phyloP scores from a whole-genome alignment of 202 grass and related monocot genomes.

The Eragrostis tef region DNA sequence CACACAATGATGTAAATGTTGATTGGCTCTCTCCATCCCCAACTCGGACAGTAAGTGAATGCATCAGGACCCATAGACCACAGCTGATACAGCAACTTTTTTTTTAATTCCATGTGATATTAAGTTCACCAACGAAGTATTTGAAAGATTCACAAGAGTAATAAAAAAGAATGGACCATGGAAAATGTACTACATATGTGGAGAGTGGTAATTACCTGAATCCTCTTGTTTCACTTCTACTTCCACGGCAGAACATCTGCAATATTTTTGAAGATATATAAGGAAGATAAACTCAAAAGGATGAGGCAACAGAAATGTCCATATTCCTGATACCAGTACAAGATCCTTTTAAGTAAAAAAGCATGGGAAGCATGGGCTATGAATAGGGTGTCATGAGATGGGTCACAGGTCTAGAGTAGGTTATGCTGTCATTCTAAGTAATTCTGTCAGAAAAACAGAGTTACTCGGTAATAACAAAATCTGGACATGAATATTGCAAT shows the following conservation, averaged over 20 bases:
- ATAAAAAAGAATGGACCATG: constrained; percentile 6
- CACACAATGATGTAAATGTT: constrained; percentile 80
- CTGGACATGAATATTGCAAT: constrained; percentile 13
- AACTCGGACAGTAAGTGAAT: constrained; percentile 78
- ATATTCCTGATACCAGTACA: not conserved
- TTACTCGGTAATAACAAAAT: not conserved
- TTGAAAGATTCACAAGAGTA: constrained; percentile 16
- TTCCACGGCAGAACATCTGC: constrained; percentile 96
- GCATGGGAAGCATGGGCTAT: not conserved
- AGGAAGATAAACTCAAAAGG: constrained; percentile 24
- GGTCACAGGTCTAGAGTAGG: not conserved
- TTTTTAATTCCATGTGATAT: constrained; percentile 32
- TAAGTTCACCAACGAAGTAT: constrained; percentile 21
- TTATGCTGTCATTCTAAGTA: not conserved
- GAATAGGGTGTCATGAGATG: constrained; percentile 13
- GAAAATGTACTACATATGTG: constrained; percentile 19
- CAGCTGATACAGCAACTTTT: constrained; percentile 59
- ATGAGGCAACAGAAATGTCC: not conserved
- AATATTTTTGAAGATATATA: constrained; percentile 40
- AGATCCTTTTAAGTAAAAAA: constrained; percentile 8
- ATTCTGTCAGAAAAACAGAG: constrained; percentile 3
- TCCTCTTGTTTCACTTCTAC: constrained; percentile 91
- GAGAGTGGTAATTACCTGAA: constrained; percentile 66
- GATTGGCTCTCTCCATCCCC: constrained; percentile 86
- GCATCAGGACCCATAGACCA: constrained; percentile 91